Base-by-base conservation (phyloP, 177 flowering plant species). In the Vitis hybrid region DNA sequence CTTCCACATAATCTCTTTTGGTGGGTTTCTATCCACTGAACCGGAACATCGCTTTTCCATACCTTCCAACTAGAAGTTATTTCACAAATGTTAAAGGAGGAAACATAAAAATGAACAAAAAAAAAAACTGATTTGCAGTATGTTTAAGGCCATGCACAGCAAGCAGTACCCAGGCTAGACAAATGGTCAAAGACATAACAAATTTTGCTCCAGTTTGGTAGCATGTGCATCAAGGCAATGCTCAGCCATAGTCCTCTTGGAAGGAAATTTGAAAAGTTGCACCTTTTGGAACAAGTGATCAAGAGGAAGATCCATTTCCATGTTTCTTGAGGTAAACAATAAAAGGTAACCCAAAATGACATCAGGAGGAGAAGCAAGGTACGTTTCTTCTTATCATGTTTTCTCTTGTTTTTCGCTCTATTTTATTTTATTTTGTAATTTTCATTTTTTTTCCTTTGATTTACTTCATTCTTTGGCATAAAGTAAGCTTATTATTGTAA, bases 1-100 rank as follows among this genome's bases (percentile, higher is more conserved):
- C 76, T 79, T 88, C 99, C 97, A 95, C 64, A 74, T 3, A 33
- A 76, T 80, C 70, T 88, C 94, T 77, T 88, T 88, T 61, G 99
- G 99, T 3, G 77, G 88, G 74, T 75, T 87, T 73, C 56, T 85
- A 72, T 95, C 95, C 76, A 76, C 65, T 18, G 98, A 88, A 68
- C 99, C 99, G 66, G 69, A 29, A 79, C 89, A 95, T 66, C 71
- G 75, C 74, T 59, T 88, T 71, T 73, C 78, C 99, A 93, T 91
- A 59, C 91, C 97, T 74, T 89, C 98, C 59, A 80, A 88, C 99
- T 95, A 78, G 71, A 73, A 72, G n/a, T 51, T 56, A 74, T 64
- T 64, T 57, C 19, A 29, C 12, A 62, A 56, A 26, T 52, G 18
- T 59, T 26, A 60, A 53, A 68, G 8, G 51, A 29, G 6, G 13